These are phyloP conservation scores for Hura crepitans DNA, from an alignment of 441 rosid species.

Conservation along the genomic window DNA sequence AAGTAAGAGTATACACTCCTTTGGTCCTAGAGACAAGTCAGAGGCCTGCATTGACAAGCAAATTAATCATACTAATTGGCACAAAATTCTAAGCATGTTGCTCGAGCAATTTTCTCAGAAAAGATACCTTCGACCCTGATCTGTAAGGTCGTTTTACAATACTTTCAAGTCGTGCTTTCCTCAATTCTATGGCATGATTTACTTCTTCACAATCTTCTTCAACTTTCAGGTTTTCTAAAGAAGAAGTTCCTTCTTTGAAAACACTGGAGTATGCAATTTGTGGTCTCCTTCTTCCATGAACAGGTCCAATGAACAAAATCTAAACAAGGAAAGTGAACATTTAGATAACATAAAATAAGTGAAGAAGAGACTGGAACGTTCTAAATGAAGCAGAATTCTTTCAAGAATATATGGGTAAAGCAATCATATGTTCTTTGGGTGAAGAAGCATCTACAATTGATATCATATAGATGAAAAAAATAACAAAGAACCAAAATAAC, in stretches of 20 bases:
- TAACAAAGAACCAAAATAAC: background rate
- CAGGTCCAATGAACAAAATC: constrained; percentile 75
- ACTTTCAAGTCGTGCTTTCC: constrained; percentile 39
- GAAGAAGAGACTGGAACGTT: constrained; percentile 8
- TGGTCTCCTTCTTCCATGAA: constrained; percentile 48
- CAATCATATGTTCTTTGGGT: background rate
- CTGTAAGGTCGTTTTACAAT: constrained; percentile 52
- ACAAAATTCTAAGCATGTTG: constrained; percentile 16
- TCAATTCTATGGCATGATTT: constrained; percentile 41
- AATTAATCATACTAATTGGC: constrained; percentile 22
- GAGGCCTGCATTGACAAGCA: constrained; percentile 50
- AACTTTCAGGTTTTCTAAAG: constrained; percentile 28
- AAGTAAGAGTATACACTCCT: constrained; percentile 76
- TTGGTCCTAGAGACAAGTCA: constrained; percentile 64
- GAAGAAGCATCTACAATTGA: background rate
- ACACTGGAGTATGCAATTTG: constrained; percentile 41
- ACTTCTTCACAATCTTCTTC: constrained; percentile 30
- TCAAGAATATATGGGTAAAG: constrained; percentile 13
- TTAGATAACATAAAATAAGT: constrained; percentile 11
- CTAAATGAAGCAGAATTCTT: constrained; percentile 12
- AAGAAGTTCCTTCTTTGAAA: constrained; percentile 30
- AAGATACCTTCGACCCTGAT: constrained; percentile 69
- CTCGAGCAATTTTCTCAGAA: constrained; percentile 14
- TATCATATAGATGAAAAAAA: background rate
- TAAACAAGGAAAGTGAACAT: constrained; percentile 27